Evolutionary conservation across 768 basidiomycete genomes (phyloP), one percentile per base, ranked within the genome.

Genomic region (Suillus lakei): DNA sequence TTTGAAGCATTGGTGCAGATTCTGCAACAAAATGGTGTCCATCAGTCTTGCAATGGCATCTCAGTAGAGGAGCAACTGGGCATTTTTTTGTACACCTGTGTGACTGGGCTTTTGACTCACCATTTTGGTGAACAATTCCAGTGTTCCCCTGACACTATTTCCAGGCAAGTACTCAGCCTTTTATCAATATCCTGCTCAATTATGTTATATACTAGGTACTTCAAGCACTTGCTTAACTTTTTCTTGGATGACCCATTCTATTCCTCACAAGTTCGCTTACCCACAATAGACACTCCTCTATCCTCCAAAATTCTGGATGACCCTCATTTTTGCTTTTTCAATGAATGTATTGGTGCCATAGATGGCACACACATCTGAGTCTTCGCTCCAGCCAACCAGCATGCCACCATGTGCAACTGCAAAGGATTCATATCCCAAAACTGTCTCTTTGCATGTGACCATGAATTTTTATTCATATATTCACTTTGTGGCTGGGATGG

Each of bases 341-440:
- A 0, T 0, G 39, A 65, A 9, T 66, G 58, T 21, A 50, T 71
- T n/a, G 58, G 70, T 5, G 62, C 64, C 2, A 28, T 68, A 21
- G 65, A 68, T 62, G 60, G 65, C 28, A 68, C 30, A 0, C 65
- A 68, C 7, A 51, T 66, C 9, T 2, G 44, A 9, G 10, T 21
- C 8, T 44, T 44, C 1, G 9, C 21, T 2, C n/a, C 44, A n/a
- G 8, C 9, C 4, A 0, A 3, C 4, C 15, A 44, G 2, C 13
- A 66, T 32, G 2, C 62, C 62, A 13, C 63, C 12, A 66, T 70
- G 63, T 23, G 41, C 1, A 71, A 73, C 30, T 28, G 16, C 13
- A 69, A 72, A 38, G 69, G 71, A 2, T 59, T 13, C 2, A 18
- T 72, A 4, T 69, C 66, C 0, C 71, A 73, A n/a, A 74, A 74